Evolutionary conservation across 2,329 filamentous ascomycete genomes (phyloP), one percentile per base, ranked within the genome.

Genomic region (Nectriaceae sp.): DNA sequence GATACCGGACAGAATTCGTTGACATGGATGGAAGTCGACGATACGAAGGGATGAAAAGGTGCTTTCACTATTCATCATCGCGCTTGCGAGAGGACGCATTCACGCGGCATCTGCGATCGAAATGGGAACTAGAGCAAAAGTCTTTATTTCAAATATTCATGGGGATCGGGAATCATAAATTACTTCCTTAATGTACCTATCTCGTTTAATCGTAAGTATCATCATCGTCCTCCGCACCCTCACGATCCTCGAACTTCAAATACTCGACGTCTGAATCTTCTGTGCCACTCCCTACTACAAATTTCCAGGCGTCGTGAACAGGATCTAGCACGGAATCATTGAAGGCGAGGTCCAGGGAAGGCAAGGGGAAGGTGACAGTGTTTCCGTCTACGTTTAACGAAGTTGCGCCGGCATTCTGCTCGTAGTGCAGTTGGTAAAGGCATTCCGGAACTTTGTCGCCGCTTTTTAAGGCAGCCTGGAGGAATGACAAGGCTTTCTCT

Each of bases 171-270:
- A 19, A 10, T 36, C 8, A 10, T 36, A 10, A n/a, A 36, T 36
- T 36, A 36, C 6, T 36, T 16, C 8, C 8, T 36, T 36, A 16
- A 11, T 6, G 33, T 36, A 10, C 8, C 16, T 6, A 36, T 36
- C n/a, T 11, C n/a, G 5, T 16, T 47, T 57, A 63, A 43, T 81
- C 73, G 53, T 79, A 79, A 41, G 74, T 67, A 46, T 82, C 77
- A 31, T 83, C 79, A 46, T 88, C 83, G 24, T 80, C 80, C 50
- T 70, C 74, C 21, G 73, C 73, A 13, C 76, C 78, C 63, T 91
- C 85, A 20, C 90, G 79, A 50, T 94, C 88, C 41, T 86, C 80
- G 65, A 96, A 96, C 18, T 79, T 75, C 80, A 97, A 85, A 61
- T 94, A 97, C 38, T 79, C 69, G 10, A 55, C 58, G 5, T 62